phyloP scores from a whole-genome alignment of 305 asterid genomes.

The Caryopteris hybrid region DNA sequence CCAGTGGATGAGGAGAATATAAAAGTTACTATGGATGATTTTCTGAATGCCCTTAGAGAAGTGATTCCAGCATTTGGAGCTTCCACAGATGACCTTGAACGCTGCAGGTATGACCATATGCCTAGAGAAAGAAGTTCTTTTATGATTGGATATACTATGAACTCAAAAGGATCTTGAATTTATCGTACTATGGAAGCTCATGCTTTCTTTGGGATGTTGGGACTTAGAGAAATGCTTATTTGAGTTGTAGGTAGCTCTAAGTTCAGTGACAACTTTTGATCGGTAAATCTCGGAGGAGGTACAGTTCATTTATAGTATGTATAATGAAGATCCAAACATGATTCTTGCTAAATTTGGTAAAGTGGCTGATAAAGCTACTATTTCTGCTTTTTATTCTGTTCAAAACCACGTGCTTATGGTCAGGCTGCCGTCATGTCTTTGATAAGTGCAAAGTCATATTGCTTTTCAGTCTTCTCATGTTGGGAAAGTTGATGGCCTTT shows the following conservation, averaged over 20 bases:
- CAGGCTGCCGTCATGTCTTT: background rate
- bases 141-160: background rate
- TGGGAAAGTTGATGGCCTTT: background rate
- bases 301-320: background rate
- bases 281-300: background rate
- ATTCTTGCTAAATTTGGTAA: background rate
- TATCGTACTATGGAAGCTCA: background rate
- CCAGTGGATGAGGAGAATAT: slow-evolving; percentile 94
- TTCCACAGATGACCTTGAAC: slow-evolving; percentile 96
- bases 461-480: background rate
- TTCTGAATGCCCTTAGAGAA: slow-evolving; percentile 77
- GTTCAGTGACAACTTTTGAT: background rate
- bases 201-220: background rate
- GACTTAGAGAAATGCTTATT: background rate
- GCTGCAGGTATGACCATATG: slow-evolving; percentile 71
- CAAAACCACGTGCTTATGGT: background rate
- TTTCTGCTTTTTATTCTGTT: background rate
- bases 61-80: slow-evolving; percentile 99
- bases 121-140: background rate
- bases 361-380: background rate
- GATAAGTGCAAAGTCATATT: background rate
- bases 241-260: background rate
- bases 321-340: background rate
- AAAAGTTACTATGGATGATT: slow-evolving; percentile 93
- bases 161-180: background rate